Evolutionary conservation across 2,329 filamentous ascomycete species (phyloP).

Genomic region (Torrubiella hemipterigena): DNA sequence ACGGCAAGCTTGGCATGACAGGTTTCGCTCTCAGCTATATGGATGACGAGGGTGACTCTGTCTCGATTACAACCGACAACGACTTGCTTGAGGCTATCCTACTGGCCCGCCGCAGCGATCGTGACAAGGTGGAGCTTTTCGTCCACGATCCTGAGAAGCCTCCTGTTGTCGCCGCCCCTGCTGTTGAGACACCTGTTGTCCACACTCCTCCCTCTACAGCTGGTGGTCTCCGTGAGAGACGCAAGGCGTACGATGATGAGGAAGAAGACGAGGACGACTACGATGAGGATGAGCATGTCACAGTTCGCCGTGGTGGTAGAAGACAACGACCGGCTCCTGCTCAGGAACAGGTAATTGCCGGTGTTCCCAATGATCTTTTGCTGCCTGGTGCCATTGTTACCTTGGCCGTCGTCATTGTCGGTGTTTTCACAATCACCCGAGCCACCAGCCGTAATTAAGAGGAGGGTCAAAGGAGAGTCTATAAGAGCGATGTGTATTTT

Average conservation of each 20-base stretch:
- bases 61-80: constrained; percentile 92
- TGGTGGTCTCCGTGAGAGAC: constrained; percentile 36
- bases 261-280: constrained; percentile 42
- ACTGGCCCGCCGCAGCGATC: constrained; percentile 62
- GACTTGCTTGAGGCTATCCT: constrained; percentile 85
- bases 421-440: constrained; percentile 80
- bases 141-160: constrained; percentile 88
- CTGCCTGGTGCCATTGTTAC: constrained; percentile 90
- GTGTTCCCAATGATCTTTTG: constrained; percentile 87
- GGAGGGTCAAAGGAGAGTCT: too few relatives aligned
- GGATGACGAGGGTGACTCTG: constrained; percentile 92
- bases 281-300: constrained; percentile 28
- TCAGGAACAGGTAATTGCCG: constrained; percentile 71
- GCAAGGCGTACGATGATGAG: constrained; percentile 34
- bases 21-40: constrained; percentile 93
- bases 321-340: constrained; percentile 25
- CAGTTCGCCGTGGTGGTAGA: constrained; percentile 22
- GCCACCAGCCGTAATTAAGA: constrained; percentile 45
- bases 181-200: constrained; percentile 26
- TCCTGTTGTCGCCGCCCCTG: constrained; percentile 55
- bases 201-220: constrained; percentile 37
- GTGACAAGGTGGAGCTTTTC: constrained; percentile 94
- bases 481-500: too few relatives aligned
- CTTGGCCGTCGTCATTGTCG: constrained; percentile 86
- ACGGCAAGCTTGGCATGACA: constrained; percentile 61